phyloP scores from a whole-genome alignment of 768 basidiomycete genomes.

The Panaeolus papilionaceus region DNA sequence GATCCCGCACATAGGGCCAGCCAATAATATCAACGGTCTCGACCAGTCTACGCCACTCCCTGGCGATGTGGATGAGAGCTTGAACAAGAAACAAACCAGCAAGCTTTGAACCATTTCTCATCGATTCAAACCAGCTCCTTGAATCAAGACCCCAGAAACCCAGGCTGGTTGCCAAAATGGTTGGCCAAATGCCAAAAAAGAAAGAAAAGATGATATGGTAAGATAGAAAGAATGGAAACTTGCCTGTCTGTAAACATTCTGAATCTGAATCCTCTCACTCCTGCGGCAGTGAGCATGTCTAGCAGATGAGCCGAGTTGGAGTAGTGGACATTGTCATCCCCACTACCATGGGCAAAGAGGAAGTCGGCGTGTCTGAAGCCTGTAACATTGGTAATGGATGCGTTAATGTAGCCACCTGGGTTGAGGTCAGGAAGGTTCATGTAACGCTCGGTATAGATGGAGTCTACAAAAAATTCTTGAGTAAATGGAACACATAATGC shows the following conservation, averaged over 20 bases:
- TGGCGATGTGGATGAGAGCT: neutral
- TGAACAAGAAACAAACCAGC: neutral
- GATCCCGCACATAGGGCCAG: constrained; percentile 14
- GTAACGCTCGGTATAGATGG: constrained; percentile 97
- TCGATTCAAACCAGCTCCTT: constrained; percentile 7
- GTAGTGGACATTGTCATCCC: constrained; percentile 97
- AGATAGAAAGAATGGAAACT: constrained; percentile 27
- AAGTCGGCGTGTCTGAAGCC: constrained; percentile 85
- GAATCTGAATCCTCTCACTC: constrained; percentile 81
- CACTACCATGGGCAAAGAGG: constrained; percentile 90
- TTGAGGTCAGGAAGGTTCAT: constrained; percentile 87
- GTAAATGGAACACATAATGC: neutral
- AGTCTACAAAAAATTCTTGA: constrained; percentile 56
- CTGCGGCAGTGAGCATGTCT: constrained; percentile 87
- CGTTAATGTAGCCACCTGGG: constrained; percentile 86
- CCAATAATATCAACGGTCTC: constrained; percentile 24
- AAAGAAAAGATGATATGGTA: constrained; percentile 19
- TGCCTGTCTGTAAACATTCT: constrained; percentile 98
- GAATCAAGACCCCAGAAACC: constrained; percentile 2
- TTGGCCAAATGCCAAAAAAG: constrained; percentile 6
- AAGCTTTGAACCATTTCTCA: neutral
- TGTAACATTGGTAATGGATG: constrained; percentile 86
- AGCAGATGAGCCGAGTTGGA: constrained; percentile 90
- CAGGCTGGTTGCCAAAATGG: constrained; percentile 6
- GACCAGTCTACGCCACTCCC: constrained; percentile 16